Evolutionary conservation across 1,284 basidiomycete species (phyloP), one percentile per base, ranked within the genome.

Genomic region (Inonotus obliquus): DNA sequence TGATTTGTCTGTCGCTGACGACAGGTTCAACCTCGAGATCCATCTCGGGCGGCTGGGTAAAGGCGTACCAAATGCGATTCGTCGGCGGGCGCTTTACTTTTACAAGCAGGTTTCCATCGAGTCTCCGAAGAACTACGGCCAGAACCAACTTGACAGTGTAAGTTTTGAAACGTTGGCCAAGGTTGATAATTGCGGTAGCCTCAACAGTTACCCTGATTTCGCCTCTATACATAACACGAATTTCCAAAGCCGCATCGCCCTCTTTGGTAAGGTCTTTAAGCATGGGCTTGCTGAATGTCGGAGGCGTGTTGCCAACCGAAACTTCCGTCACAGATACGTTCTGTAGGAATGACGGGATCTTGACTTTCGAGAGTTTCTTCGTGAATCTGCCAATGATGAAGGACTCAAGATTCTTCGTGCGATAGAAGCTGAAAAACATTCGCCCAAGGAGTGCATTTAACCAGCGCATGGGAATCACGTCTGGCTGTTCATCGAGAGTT

Each of bases 11-110:
- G 69, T 94, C 92, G 73, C 91, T 94, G 68, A 98, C 94, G 61
- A 98, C 89, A 0, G 96, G 96, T 72, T 96, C 91, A 59, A 98
- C 89, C 65, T 88, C 84, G 67, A 98, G 76, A 27, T 92, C 89
- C 83, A 98, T 91, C 71, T 86, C 86, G 0, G 97, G 96, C 74
- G 87, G 84, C 65, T 89, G 81, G n/a, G 95, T 97, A 72, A 99
- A 99, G 0, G 93, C 95, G 74, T 96, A 99, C 97, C 96, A 99
- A 60, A 99, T 82, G 37, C 96, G 89, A 72, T 92, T 96, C 70
- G 90, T 94, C 1, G 97, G 97, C 10, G 97, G 95, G n/a, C 88
- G 84, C 73, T 98, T 99, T 67, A 98, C 86, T 71, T 91, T 92
- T 68, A 98, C 77, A 21, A 96, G 77, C 52, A 98, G 72, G 70